Evolutionary conservation across 768 basidiomycete species (phyloP), one percentile per base, ranked within the genome.

Genomic region (Boletus patriciae): DNA sequence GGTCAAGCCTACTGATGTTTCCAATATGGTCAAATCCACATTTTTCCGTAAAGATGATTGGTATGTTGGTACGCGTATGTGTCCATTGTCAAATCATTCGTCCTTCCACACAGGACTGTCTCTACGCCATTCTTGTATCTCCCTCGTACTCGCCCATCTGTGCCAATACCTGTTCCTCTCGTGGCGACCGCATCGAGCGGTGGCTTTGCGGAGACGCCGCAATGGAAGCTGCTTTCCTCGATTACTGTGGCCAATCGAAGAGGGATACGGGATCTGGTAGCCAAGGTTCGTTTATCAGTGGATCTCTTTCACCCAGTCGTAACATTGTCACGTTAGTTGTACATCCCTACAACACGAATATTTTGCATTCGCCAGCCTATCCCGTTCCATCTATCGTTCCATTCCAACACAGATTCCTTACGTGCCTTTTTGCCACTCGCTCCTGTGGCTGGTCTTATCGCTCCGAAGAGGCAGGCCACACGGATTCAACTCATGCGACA

Each of bases 401-500:
- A 80, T 37, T 86, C 86, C 0, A 76, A 83, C 4, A 73, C 80
- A 0, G 68, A 76, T 31, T 81, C 87, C 13, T 73, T 91, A 15
- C 80, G 82, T 2, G 74, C 80, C 6, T 88, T 87, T 64, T 66
- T 86, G 45, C 84, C 87, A 11, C 77, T 79, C 34, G 78, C 79
- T 34, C 89, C 88, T 0, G 76, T 76, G 11, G 63, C 69, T 29
- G 70, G 62, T 47, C 71, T 57, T 53, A 55, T 60, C 3, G 31
- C 70, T 25, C 60, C 66, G 3, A 67, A 66, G 56, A 75, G 63
- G 58, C 71, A 60, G 54, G 72, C 50, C 50, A 88, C 84, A 6
- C 80, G 78, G 8, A 71, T 90, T 25, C 81, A 86, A 61, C 62
- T 90, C 21, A 76, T 89, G 70, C 77, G 89, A 52, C 89, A 90